A percentile compares a stretch with the other conserved stretches of the same genome.
These are phyloP conservation scores for Kazachstania kunashirensis DNA, from an alignment of 805 yeast genomes.

Conservation along the genomic window DNA sequence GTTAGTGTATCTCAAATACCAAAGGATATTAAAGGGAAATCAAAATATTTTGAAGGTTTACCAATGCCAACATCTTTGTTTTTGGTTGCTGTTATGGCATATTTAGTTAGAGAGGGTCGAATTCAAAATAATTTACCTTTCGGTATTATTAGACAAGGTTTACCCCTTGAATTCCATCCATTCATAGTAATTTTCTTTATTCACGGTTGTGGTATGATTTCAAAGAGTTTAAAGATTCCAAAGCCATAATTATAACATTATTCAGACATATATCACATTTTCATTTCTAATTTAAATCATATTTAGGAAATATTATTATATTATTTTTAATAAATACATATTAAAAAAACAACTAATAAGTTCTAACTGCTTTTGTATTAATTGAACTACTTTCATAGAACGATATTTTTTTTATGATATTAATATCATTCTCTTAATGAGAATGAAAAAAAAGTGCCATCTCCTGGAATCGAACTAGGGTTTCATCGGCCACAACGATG, in stretches of 20 bases:
- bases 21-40: slow-evolving; percentile 77
- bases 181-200: slow-evolving; percentile 50
- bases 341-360: too few relatives aligned
- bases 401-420: too few relatives aligned
- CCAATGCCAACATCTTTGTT: slow-evolving; percentile 86
- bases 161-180: slow-evolving; percentile 67
- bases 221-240: slow-evolving; percentile 84
- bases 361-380: too few relatives aligned
- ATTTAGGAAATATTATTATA: too few relatives aligned
- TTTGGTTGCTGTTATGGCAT: slow-evolving; percentile 66
- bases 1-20: slow-evolving; percentile 90
- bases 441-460: too few relatives aligned
- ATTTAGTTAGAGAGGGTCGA: slow-evolving; percentile 44
- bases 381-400: too few relatives aligned
- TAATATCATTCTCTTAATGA: too few relatives aligned
- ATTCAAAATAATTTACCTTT: slow-evolving; percentile 52
- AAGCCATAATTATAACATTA: slow-evolving; percentile 56
- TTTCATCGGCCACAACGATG: too few relatives aligned
- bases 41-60: slow-evolving; percentile 88
- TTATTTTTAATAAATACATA: too few relatives aligned
- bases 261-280: too few relatives aligned
- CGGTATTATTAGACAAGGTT: slow-evolving; percentile 48
- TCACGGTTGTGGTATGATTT: slow-evolving; percentile 86
- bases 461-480: too few relatives aligned
- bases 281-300: too few relatives aligned